A percentile compares a stretch with the other conserved stretches of the same genome.
phyloP scores from a whole-genome alignment of 306 rosid species.

The Lathyrus tuberosus region DNA sequence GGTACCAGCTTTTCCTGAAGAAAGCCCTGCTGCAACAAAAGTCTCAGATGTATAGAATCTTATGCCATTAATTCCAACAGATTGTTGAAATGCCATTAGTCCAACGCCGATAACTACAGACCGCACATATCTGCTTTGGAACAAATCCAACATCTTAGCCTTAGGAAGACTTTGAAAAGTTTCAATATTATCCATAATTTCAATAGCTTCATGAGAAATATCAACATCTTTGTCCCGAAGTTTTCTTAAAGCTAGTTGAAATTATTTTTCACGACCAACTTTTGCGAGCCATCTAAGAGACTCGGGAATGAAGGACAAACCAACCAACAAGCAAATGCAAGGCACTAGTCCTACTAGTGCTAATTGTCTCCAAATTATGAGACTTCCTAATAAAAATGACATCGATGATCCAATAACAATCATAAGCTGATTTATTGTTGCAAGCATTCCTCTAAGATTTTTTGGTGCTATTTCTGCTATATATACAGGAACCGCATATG shows the following conservation, averaged over 20 bases:
- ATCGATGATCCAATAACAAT: slow-evolving; percentile 66
- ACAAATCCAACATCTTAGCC: too few relatives aligned
- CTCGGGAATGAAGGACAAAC: slow-evolving; percentile 75
- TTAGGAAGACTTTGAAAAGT: too few relatives aligned
- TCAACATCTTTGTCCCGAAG: slow-evolving; percentile 75
- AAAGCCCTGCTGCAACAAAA: too few relatives aligned
- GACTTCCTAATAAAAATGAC: slow-evolving; percentile 65
- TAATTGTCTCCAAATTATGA: slow-evolving; percentile 61
- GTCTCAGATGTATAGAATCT: too few relatives aligned
- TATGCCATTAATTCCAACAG: too few relatives aligned
- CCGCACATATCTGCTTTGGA: too few relatives aligned
- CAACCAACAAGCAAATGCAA: slow-evolving; percentile 63
- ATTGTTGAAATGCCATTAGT: too few relatives aligned
- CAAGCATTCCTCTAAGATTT: slow-evolving; percentile 74
- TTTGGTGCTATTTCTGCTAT: slow-evolving; percentile 77
- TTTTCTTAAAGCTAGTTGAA: slow-evolving; percentile 61
- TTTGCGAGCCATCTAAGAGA: slow-evolving; percentile 98
- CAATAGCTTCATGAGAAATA: too few relatives aligned
- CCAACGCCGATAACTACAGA: too few relatives aligned
- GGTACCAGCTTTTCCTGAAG: too few relatives aligned
- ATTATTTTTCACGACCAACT: slow-evolving; percentile 56
- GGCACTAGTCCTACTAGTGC: slow-evolving; percentile 67
- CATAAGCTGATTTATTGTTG: slow-evolving; percentile 75
- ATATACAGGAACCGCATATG: too few relatives aligned
- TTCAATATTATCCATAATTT: too few relatives aligned